Percentiles rank a stretch among this genome's conserved stretches.
Conservation (phyloP, 2,329 filamentous ascomycete genomes). For the Fusarium newnesense region DNA sequence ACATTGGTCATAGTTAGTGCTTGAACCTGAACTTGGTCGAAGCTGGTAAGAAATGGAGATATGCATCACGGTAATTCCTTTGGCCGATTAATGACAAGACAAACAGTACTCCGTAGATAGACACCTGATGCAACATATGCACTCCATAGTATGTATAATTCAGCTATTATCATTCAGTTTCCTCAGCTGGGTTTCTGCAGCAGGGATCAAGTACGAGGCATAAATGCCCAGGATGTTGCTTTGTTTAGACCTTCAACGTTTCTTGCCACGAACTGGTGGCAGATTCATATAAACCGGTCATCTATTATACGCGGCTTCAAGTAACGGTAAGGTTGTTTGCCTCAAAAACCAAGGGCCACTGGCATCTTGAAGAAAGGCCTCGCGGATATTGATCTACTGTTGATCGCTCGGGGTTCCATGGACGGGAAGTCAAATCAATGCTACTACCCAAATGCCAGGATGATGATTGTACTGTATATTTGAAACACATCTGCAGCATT, state of each 20-base stretch:
- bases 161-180: constrained; percentile 1
- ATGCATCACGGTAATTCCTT: not conserved
- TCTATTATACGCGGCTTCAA: constrained; percentile 3
- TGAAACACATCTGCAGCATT: constrained; percentile 24
- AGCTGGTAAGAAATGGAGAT: constrained; percentile 3
- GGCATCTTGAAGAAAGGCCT: constrained; percentile 1
- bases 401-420: constrained; percentile 1
- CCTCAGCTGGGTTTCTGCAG: constrained; percentile 6
- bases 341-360: constrained; percentile 10
- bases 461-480: constrained; percentile 5
- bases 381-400: constrained; percentile 6
- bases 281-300: not conserved
- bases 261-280: constrained; percentile 24
- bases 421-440: constrained; percentile 9
- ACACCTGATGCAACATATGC: not conserved
- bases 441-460: not conserved
- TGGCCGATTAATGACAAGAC: not conserved
- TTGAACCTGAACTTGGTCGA: not conserved
- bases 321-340: not conserved
- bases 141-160: constrained; percentile 1
- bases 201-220: constrained; percentile 3
- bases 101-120: not conserved
- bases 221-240: not conserved
- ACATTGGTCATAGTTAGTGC: constrained; percentile 4
- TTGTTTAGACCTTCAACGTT: not conserved